phyloP scores from a whole-genome alignment of 495 filamentous ascomycete genomes.

The Extremus antarcticus region DNA sequence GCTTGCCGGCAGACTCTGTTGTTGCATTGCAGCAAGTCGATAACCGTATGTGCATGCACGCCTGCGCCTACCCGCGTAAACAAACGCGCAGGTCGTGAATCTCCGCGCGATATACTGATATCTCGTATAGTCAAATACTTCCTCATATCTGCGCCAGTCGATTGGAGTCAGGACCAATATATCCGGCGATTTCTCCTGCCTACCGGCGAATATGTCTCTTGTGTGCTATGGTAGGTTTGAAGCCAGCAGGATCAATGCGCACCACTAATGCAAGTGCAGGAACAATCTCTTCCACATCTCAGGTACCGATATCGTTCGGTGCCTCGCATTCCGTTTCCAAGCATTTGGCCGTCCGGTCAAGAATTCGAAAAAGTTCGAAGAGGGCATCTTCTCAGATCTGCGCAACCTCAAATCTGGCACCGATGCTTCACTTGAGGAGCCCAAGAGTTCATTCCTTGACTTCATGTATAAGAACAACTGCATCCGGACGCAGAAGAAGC shows the following conservation, averaged over 20 bases:
- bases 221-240: slow-evolving; percentile 72
- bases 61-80: background rate
- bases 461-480: slow-evolving; percentile 99
- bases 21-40: slow-evolving; percentile 97
- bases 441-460: slow-evolving; percentile 95
- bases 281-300: slow-evolving; percentile 99
- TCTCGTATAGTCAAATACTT: slow-evolving; percentile 84
- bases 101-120: slow-evolving; percentile 14
- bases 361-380: slow-evolving; percentile 99
- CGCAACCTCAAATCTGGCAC: slow-evolving; percentile 96
- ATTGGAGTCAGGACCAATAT: slow-evolving; percentile 94
- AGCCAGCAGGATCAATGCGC: too few relatives aligned
- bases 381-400: slow-evolving; percentile 97
- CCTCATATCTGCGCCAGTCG: slow-evolving; percentile 94
- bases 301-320: slow-evolving; percentile 96
- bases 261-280: too few relatives aligned
- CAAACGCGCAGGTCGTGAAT: background rate
- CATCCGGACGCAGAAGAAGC: slow-evolving; percentile 99
- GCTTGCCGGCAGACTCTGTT: slow-evolving; percentile 89
- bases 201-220: slow-evolving; percentile 97
- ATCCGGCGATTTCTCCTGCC: slow-evolving; percentile 91
- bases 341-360: slow-evolving; percentile 96
- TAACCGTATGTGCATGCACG: slow-evolving; percentile 60
- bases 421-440: slow-evolving; percentile 97
- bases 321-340: slow-evolving; percentile 95